Conservation (phyloP, 768 basidiomycete genomes). For the Chalciporus piperatus region DNA sequence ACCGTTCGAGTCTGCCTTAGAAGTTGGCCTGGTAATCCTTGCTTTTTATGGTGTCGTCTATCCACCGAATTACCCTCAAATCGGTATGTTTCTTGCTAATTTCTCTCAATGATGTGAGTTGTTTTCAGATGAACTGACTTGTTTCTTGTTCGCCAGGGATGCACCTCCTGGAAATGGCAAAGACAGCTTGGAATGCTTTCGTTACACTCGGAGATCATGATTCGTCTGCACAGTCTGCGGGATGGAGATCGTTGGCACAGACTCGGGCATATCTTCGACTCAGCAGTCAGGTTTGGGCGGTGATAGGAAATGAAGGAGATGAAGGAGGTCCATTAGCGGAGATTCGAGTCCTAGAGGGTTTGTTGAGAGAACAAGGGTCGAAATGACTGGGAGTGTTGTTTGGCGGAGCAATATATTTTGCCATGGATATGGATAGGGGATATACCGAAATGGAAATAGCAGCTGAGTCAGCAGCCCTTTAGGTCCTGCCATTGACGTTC, state of each 20-base stretch:
- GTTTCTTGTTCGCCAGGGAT: constrained; percentile 46
- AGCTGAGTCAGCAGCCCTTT: constrained; percentile 19
- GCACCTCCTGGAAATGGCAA: constrained; percentile 73
- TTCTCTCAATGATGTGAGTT: background rate
- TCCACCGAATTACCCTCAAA: constrained; percentile 78
- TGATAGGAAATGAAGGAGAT: constrained; percentile 65
- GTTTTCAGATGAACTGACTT: background rate
- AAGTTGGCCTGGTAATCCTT: constrained; percentile 54
- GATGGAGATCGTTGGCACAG: constrained; percentile 26
- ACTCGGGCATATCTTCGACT: constrained; percentile 39
- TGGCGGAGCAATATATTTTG: no score
- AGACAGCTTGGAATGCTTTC: constrained; percentile 71
- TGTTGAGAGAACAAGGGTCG: constrained; percentile 32
- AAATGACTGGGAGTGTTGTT: background rate
- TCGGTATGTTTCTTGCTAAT: constrained; percentile 45
- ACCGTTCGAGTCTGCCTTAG: constrained; percentile 47
- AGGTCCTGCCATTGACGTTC: background rate
- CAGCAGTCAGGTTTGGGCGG: constrained; percentile 39
- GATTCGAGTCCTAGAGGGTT: constrained; percentile 40
- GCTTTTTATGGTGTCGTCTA: constrained; percentile 70
- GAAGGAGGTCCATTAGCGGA: constrained; percentile 57
- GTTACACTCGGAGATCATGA: constrained; percentile 31
- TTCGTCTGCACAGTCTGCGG: constrained; percentile 1
- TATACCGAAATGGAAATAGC: background rate
- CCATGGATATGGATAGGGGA: background rate